Evolutionary conservation across 179 eudicot genomes (phyloP).

Genomic region (Patellifolia procumbens): DNA sequence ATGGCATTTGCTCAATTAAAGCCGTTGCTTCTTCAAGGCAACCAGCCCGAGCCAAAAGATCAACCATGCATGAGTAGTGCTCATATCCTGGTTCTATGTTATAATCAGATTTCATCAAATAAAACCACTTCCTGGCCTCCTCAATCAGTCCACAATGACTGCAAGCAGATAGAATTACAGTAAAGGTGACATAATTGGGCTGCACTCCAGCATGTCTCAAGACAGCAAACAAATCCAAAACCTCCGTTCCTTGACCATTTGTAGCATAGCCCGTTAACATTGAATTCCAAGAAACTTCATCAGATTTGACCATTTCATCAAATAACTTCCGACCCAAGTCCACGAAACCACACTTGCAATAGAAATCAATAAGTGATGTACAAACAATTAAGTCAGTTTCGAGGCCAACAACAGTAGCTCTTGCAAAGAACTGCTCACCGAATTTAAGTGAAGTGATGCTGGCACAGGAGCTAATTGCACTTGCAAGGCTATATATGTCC

Average conservation of each 20-base stretch:
- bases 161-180: conserved; percentile 76
- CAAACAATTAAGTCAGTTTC: conserved; percentile 57
- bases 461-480: conserved; percentile 80
- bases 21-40: conserved; percentile 58
- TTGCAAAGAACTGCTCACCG: conserved; percentile 85
- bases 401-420: conserved; percentile 63
- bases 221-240: conserved; percentile 54
- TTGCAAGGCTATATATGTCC: conserved; percentile 70
- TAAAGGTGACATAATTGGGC: conserved; percentile 67
- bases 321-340: conserved; percentile 59
- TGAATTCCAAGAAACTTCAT: conserved; percentile 77
- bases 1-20: conserved; percentile 60
- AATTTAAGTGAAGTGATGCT: conserved; percentile 62
- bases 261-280: conserved; percentile 90
- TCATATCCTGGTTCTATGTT: conserved; percentile 61
- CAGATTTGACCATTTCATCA: conserved; percentile 48
- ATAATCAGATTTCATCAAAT: conserved; percentile 63
- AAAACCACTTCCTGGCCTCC: conserved; percentile 79
- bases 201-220: conserved; percentile 50
- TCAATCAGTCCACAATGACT: conserved; percentile 80
- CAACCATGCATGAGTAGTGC: conserved; percentile 91
- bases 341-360: conserved; percentile 84
- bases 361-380: conserved; percentile 77
- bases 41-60: conserved; percentile 83
- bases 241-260: conserved; percentile 72